Percentiles rank a stretch among this genome's conserved stretches.
These are phyloP conservation scores for Filobasidium wieringae DNA, from an alignment of 768 basidiomycete genomes.

Conservation along the genomic window DNA sequence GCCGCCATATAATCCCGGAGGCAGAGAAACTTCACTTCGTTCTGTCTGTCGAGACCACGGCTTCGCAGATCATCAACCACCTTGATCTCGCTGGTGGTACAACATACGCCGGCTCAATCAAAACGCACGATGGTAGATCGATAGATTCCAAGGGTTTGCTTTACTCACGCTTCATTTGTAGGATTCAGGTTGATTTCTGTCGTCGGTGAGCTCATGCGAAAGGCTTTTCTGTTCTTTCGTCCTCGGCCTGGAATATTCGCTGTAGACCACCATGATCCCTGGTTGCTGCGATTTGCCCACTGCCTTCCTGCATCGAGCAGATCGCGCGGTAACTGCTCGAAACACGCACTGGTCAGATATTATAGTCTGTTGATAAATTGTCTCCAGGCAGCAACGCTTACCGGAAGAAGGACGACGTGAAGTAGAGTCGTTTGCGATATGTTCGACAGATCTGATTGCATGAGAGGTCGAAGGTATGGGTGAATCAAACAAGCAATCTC, in stretches of 20 bases:
- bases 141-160: neutral
- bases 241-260: neutral
- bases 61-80: conserved; percentile 44
- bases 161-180: conserved; percentile 54
- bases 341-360: neutral
- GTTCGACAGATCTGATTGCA: conserved; percentile 66
- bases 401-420: conserved; percentile 62
- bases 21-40: conserved; percentile 55
- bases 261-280: conserved; percentile 5
- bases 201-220: neutral
- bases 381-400: conserved; percentile 44
- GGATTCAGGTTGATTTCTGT: neutral
- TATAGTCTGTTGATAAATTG: neutral
- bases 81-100: conserved; percentile 53
- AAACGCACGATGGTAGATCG: too few species aligned
- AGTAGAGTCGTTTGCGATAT: conserved; percentile 68
- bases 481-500: conserved; percentile 98
- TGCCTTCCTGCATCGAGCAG: conserved; percentile 6
- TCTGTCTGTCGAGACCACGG: neutral
- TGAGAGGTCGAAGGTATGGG: conserved; percentile 71
- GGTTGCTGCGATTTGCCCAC: conserved; percentile 2
- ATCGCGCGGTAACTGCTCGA: neutral
- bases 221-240: neutral
- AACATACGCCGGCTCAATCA: too few species aligned
- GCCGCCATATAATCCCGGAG: conserved; percentile 66